Base-by-base conservation (phyloP, 1,284 basidiomycete species). In the Rhodotorula mucilaginosa region DNA sequence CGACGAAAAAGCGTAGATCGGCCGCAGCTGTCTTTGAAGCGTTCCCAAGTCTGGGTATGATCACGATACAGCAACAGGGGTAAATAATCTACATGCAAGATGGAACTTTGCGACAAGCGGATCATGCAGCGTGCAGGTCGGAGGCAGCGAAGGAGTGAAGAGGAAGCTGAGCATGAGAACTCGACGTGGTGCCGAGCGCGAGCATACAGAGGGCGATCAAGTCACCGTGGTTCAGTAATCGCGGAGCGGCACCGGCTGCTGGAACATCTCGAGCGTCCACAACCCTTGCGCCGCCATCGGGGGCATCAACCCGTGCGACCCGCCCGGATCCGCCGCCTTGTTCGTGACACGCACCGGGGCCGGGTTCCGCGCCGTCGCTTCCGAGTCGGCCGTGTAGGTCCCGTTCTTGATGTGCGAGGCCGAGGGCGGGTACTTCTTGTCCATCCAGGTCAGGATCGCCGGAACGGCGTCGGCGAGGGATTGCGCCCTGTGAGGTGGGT, bases 381-480 rank as follows among this genome's bases (percentile, higher is more conserved):
- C 47, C 49, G 67, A 52, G 61, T 58, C 49, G 67, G 67, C 56
- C 15, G 67, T 63, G 61, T 68, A 68, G n/a, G 57, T 58, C 26
- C 61, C 61, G 10, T 57, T 31, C 49, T 68, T 68, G 61, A 63
- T 48, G 48, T 51, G 29, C 1, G 56, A 29, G 3, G 67, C 61
- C 34, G 39, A 51, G 5, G 67, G 67, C 58, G 70, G 70, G 58
- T 71, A 62, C 15, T 58, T 49, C 19, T 58, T 63, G 51, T 54
- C 46, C 59, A 74, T 69, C 70, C 70, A 74, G 10, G 59, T 7
- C 13, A 74, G 57, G 56, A 74, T 63, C 0, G 70, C 51, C 21
- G 70, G 73, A 21, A 74, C 73, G 19, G 62, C 49, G 58, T 71
- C 65, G 29, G 73, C 73, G 57, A 74, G 61, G 3, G 67, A 65